Conservation (phyloP, 495 filamentous ascomycete species). For the Schizothecium vesticola region DNA sequence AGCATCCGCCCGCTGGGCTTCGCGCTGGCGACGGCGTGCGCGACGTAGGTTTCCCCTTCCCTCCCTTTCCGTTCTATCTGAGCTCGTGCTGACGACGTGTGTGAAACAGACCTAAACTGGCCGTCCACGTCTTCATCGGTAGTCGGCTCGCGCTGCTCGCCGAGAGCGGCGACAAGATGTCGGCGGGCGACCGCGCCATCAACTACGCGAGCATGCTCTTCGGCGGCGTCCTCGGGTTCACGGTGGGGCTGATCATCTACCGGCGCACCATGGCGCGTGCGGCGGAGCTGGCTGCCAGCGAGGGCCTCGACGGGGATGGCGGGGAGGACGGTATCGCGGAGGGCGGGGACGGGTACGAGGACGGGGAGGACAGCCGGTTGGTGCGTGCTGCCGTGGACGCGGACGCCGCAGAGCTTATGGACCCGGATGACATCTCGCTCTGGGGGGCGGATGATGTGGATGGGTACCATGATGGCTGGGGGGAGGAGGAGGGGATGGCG, state of each 20-base stretch:
- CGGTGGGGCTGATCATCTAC: constrained; percentile 83
- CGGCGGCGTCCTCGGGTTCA: constrained; percentile 63
- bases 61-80: neutral
- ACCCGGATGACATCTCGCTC: constrained; percentile 58
- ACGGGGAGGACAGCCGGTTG: constrained; percentile 4
- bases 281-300: constrained; percentile 76
- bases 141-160: constrained; percentile 66
- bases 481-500: constrained; percentile 14
- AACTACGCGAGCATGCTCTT: constrained; percentile 76
- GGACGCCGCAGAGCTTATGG: constrained; percentile 42
- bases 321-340: constrained; percentile 14
- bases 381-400: constrained; percentile 27
- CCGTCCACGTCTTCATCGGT: constrained; percentile 92
- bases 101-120: constrained; percentile 61
- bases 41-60: constrained; percentile 26
- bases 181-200: constrained; percentile 58
- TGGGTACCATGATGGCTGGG: constrained; percentile 32
- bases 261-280: constrained; percentile 77
- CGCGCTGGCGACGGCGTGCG: constrained; percentile 70
- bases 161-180: constrained; percentile 57
- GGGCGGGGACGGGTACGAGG: constrained; percentile 11
- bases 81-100: neutral
- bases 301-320: constrained; percentile 42
- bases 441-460: constrained; percentile 44
- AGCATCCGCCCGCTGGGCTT: constrained; percentile 74